Percentiles rank a stretch among this genome's conserved stretches.
Conservation (phyloP, 2,329 filamentous ascomycete genomes). For the Aureobasidium subglaciale region DNA sequence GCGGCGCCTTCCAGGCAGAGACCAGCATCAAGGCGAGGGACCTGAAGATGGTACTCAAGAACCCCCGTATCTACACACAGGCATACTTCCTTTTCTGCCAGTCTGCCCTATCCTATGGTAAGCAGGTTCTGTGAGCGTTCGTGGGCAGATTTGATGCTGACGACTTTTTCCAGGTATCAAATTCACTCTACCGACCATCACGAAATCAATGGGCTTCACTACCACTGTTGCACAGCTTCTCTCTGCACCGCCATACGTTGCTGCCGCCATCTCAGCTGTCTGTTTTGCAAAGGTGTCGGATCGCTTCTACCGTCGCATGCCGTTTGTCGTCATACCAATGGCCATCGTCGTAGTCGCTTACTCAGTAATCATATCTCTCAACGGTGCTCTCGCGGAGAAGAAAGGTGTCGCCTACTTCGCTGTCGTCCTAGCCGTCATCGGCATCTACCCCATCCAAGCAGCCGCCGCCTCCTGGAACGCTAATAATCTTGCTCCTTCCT, state of each 20-base stretch:
- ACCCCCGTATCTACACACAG: neutral
- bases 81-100: neutral
- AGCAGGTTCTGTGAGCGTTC: conserved; percentile 31
- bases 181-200: neutral
- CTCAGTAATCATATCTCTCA: neutral
- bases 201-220: conserved; percentile 21
- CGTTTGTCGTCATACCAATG: conserved; percentile 37
- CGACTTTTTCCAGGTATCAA: neutral
- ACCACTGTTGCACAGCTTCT: conserved; percentile 21
- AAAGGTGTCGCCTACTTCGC: conserved; percentile 21
- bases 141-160: conserved; percentile 18
- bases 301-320: conserved; percentile 16
- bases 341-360: conserved; percentile 24
- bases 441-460: conserved; percentile 26
- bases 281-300: conserved; percentile 26
- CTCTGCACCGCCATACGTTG: conserved; percentile 25
- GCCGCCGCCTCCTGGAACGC: conserved; percentile 26
- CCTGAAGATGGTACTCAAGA: conserved; percentile 20
- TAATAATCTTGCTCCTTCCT: conserved; percentile 28
- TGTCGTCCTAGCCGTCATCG: conserved; percentile 24
- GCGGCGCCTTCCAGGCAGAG: conserved; percentile 20
- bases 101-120: neutral
- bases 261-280: conserved; percentile 26
- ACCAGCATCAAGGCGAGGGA: conserved; percentile 20
- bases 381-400: neutral